Percentiles rank a stretch among this genome's conserved stretches.
Evolutionary conservation across 1,139 yeast species (phyloP).

Genomic region (Yamadazyma pseudoaaseri): DNA sequence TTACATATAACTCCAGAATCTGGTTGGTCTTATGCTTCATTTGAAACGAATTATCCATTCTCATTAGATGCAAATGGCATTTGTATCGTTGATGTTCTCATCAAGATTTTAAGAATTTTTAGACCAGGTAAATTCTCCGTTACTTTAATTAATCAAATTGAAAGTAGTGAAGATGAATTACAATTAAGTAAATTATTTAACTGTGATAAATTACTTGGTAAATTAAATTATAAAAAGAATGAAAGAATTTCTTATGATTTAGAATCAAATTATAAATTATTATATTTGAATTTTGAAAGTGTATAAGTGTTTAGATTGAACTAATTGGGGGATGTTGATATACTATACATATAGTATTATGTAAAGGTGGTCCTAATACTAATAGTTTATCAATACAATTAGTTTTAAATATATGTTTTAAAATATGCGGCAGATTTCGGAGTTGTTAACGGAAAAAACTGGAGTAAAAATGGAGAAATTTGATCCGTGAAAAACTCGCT

Average conservation of each 20-base stretch:
- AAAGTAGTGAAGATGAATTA: slow-evolving; percentile 11
- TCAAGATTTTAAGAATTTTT: slow-evolving; percentile 62
- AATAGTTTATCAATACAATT: slow-evolving; percentile 14
- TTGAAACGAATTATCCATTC: slow-evolving; percentile 79
- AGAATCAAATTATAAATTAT: slow-evolving; percentile 44
- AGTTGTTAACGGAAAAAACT: no score
- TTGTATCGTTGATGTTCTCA: slow-evolving; percentile 51
- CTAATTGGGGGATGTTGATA: slow-evolving; percentile 18
- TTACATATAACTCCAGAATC: slow-evolving; percentile 92
- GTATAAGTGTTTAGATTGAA: slow-evolving; percentile 5
- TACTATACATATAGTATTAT: slow-evolving; percentile 9
- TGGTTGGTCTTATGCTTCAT: slow-evolving; percentile 95
- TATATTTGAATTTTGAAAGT: slow-evolving; percentile 47
- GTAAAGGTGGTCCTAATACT: slow-evolving; percentile 18
- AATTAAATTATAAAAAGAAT: slow-evolving; percentile 58
- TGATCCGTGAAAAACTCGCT: neutral
- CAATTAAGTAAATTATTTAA: slow-evolving; percentile 25
- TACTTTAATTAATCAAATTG: slow-evolving; percentile 54
- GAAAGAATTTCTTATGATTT: slow-evolving; percentile 76
- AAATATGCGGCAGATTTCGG: slow-evolving; percentile 1
- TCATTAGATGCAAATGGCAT: slow-evolving; percentile 24
- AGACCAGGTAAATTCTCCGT: slow-evolving; percentile 76
- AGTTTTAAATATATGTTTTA: slow-evolving; percentile 6
- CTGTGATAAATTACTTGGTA: slow-evolving; percentile 29
- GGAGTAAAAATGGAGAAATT: no score